Base-by-base conservation (phyloP, 176 grass and related monocot genomes). In the Carex pumila region DNA sequence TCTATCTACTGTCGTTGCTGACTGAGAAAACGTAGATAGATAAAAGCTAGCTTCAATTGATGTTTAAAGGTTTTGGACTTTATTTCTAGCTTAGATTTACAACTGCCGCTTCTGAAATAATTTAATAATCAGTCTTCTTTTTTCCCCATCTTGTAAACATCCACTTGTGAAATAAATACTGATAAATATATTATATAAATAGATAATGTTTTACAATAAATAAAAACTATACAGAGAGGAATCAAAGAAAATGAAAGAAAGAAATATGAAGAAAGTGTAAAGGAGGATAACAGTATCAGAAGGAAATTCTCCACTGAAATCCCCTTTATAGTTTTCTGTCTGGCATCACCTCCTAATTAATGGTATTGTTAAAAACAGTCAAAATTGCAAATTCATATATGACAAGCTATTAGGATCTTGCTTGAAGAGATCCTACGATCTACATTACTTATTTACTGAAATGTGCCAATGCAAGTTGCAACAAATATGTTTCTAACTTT, bases 1-100 rank as follows among this genome's bases (percentile, higher is more conserved):
- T 60, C 94, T 90, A 85, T 97, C 94, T 70, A 97, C 67, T 88
- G 89, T 94, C 61, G 12, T 82, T 1, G 90, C 15, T 30, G 94
- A 92, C 62, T 53, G 25, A 30, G 17, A 30, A 11, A 25, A 25
- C 25, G 25, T 19, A 58, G 30, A 58, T 32, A 12, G 7, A 58
- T 13, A 79, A 55, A 15, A 14, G 12, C 4, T 30, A 34, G 32
- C 31, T 69, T 69, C 6, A 9, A 34, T 39, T 69, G 65, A 17
- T 17, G 65, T 68, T 67, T 55, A 47, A 47, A 47, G 6, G 43
- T 7, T 45, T 45, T 45, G 7, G 6, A 45, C 12, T 56, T 13
- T 14, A 69, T 70, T 34, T 70, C 64, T 68, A 6, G 31, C 0
- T 68, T 58, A 17, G 5, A 18, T 58, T 58, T 58, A 58, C 15